Conservation (phyloP, 306 rosid species). For the Biancaea sappan region DNA sequence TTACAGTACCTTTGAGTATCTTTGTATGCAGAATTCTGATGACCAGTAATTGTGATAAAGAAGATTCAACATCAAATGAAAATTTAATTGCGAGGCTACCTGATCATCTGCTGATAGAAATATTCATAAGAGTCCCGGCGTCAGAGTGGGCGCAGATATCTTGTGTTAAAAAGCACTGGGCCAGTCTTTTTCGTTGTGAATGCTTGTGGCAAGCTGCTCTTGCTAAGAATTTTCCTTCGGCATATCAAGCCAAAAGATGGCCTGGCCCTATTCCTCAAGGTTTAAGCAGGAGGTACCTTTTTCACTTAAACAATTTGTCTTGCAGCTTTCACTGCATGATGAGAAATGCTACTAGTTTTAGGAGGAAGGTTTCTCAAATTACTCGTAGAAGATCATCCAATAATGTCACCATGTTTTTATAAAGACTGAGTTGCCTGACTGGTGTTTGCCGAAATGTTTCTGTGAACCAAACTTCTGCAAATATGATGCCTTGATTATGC, state of each 20-base stretch:
- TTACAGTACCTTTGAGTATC: background rate
- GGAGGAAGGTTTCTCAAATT: background rate
- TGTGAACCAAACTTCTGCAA: no score
- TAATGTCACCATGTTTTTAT: background rate
- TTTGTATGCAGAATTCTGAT: slow-evolving; percentile 44
- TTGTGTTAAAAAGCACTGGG: slow-evolving; percentile 75
- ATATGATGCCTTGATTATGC: background rate
- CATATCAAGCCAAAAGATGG: slow-evolving; percentile 57
- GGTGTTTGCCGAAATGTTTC: slow-evolving; percentile 1
- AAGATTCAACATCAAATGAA: slow-evolving; percentile 24
- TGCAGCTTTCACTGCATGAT: background rate
- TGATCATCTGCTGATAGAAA: slow-evolving; percentile 67
- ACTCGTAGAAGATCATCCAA: no score
- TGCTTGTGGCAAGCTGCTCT: slow-evolving; percentile 81
- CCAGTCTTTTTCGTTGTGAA: slow-evolving; percentile 53
- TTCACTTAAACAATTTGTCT: background rate
- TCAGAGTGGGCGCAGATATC: slow-evolving; percentile 57
- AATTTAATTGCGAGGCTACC: slow-evolving; percentile 55
- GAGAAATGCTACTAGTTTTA: background rate
- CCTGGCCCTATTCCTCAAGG: slow-evolving; percentile 70
- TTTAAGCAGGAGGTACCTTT: slow-evolving; percentile 53
- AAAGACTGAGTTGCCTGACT: background rate
- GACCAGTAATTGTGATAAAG: slow-evolving; percentile 32
- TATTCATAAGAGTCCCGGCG: slow-evolving; percentile 56
- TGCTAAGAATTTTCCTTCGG: slow-evolving; percentile 48